These are phyloP conservation scores for Aureobasidium sp. DNA, from an alignment of 2,329 filamentous ascomycete genomes.

Conservation along the genomic window DNA sequence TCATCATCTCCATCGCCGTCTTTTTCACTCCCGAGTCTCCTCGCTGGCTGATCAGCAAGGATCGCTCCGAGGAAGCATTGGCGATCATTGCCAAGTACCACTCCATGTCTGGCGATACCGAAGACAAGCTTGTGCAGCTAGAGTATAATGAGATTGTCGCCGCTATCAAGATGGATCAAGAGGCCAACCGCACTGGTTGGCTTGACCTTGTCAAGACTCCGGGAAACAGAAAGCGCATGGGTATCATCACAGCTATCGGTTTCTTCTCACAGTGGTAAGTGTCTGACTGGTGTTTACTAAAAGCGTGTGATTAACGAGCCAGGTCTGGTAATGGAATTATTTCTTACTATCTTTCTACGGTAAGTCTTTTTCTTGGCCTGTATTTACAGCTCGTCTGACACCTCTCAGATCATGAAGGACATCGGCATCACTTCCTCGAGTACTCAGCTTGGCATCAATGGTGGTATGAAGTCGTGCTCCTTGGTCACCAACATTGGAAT, in stretches of 20 bases:
- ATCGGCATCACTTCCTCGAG: slow-evolving; percentile 32
- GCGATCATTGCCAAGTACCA: slow-evolving; percentile 53
- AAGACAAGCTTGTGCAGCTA: slow-evolving; percentile 29
- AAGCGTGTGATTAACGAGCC: too few species aligned
- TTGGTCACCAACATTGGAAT: slow-evolving; percentile 5
- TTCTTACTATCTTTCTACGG: slow-evolving; percentile 26
- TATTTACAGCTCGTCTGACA: slow-evolving; percentile 12
- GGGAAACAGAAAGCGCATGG: slow-evolving; percentile 33
- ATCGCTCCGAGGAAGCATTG: slow-evolving; percentile 51
- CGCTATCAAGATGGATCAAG: slow-evolving; percentile 35
- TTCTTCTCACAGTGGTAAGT: slow-evolving; percentile 34
- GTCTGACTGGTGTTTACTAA: too few species aligned
- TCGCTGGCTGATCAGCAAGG: slow-evolving; percentile 51
- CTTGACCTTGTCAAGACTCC: slow-evolving; percentile 19
- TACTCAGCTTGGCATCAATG: slow-evolving; percentile 35
- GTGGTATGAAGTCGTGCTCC: slow-evolving; percentile 21
- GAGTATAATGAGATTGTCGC: slow-evolving; percentile 32
- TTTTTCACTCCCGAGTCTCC: slow-evolving; percentile 50
- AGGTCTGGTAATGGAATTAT: slow-evolving; percentile 34
- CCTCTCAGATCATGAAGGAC: slow-evolving; percentile 26
- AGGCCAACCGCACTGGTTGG: slow-evolving; percentile 34
- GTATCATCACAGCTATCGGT: slow-evolving; percentile 32
- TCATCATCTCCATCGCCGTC: slow-evolving; percentile 32
- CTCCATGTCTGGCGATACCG: slow-evolving; percentile 38
- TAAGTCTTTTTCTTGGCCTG: neutral